Evolutionary conservation across 441 rosid genomes (phyloP).

Genomic region (Erodium moschatum): DNA sequence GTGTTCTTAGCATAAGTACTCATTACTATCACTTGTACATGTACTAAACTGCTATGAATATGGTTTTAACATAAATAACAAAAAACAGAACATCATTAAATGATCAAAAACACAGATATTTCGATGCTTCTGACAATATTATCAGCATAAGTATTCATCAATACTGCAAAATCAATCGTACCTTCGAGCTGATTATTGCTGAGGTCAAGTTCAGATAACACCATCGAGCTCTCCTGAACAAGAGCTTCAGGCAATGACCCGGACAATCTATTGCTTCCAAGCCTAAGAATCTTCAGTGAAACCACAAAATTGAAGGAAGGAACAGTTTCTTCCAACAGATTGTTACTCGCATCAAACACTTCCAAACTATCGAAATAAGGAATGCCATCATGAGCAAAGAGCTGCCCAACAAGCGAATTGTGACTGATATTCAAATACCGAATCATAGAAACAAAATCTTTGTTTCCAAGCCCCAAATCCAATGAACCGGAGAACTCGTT

Average conservation of each 20-base stretch:
- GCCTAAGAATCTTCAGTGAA: conserved; percentile 58
- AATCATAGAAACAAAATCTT: conserved; percentile 51
- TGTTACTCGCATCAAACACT: conserved; percentile 75
- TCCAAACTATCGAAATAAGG: conserved; percentile 75
- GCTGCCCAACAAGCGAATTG: conserved; percentile 51
- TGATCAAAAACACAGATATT: neutral
- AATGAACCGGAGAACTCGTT: conserved; percentile 60
- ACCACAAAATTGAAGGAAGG: conserved; percentile 63
- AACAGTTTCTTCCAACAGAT: conserved; percentile 47
- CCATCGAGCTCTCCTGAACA: conserved; percentile 55
- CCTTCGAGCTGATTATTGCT: conserved; percentile 75
- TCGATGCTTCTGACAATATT: too few species aligned
- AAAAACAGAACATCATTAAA: too few species aligned
- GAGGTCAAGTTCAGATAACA: conserved; percentile 74
- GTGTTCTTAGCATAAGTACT: neutral
- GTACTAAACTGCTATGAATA: neutral
- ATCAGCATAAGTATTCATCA: neutral
- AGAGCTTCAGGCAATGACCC: conserved; percentile 56
- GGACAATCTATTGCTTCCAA: conserved; percentile 55
- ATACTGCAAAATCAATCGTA: conserved; percentile 24
- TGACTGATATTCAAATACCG: conserved; percentile 55
- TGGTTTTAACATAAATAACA: neutral
- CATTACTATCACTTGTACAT: too few species aligned
- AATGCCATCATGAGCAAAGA: conserved; percentile 66
- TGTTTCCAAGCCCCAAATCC: conserved; percentile 56